Conservation (phyloP, 2,329 filamentous ascomycete genomes). For the Pezicula neosporulosa region DNA sequence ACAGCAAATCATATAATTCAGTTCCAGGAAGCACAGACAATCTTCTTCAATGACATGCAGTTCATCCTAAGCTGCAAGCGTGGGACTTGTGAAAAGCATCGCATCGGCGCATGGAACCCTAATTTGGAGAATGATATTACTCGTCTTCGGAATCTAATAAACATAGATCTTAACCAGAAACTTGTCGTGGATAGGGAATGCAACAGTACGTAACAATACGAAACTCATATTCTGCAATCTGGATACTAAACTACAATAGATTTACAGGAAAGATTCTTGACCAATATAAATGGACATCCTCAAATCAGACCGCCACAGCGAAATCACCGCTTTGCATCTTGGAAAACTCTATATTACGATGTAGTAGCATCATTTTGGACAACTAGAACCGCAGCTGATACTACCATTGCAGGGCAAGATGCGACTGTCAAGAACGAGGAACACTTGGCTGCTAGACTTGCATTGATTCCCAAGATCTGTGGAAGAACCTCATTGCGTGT, state of each 20-base stretch:
- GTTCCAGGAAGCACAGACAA: constrained; percentile 3
- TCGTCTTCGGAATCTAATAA: constrained; percentile 12
- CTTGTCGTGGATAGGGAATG: neutral
- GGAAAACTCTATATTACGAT: constrained; percentile 9
- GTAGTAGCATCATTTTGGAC: constrained; percentile 9
- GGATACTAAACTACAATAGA: neutral
- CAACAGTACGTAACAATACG: neutral
- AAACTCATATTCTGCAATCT: neutral
- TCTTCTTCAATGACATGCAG: constrained; percentile 15
- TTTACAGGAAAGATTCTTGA: neutral
- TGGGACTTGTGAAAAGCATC: neutral
- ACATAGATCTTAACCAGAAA: constrained; percentile 5
- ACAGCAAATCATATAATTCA: constrained; percentile 1
- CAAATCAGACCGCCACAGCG: neutral
- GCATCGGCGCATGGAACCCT: neutral
- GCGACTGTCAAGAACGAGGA: neutral
- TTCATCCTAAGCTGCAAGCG: constrained; percentile 4
- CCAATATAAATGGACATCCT: neutral
- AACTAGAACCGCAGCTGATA: neutral
- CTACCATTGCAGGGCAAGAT: neutral
- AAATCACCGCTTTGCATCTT: neutral
- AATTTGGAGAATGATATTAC: constrained; percentile 8
- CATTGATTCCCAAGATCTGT: constrained; percentile 1
- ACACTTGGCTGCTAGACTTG: constrained; percentile 3
- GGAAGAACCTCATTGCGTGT: constrained; percentile 3